A percentile compares a stretch with the other conserved stretches of the same genome.
These are phyloP conservation scores for Cucumis hystrix DNA, from an alignment of 306 rosid species.

Conservation along the genomic window DNA sequence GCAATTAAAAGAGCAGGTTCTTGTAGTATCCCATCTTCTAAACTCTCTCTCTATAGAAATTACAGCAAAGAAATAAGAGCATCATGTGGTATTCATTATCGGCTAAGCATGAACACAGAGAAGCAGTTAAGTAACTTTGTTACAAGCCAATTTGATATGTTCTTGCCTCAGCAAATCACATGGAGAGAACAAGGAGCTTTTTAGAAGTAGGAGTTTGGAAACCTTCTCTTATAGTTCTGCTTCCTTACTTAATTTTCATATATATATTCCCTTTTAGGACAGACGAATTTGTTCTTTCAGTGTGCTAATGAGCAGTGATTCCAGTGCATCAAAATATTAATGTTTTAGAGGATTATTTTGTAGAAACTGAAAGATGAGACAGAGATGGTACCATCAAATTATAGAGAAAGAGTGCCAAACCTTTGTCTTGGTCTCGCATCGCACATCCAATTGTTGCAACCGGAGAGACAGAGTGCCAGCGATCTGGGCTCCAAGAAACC, in stretches of 20 bases:
- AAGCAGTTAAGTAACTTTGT: not conserved
- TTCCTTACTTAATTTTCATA: not conserved
- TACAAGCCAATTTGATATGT: not conserved
- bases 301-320: not conserved
- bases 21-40: not conserved
- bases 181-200: not conserved
- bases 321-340: no score
- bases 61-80: not conserved
- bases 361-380: not conserved
- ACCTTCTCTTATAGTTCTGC: not conserved
- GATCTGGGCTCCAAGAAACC: constrained; percentile 54
- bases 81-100: not conserved
- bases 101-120: not conserved
- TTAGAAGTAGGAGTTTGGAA: not conserved
- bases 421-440: constrained; percentile 94
- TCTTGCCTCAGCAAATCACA: not conserved
- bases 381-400: not conserved
- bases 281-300: not conserved
- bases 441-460: constrained; percentile 75
- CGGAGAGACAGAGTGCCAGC: constrained; percentile 82
- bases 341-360: not conserved
- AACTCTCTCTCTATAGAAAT: not conserved
- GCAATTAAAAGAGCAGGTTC: not conserved
- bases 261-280: not conserved
- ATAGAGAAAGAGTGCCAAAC: constrained; percentile 18